Base-by-base conservation (phyloP, 2,329 filamentous ascomycete species). In the Stemphylium vesicarium region DNA sequence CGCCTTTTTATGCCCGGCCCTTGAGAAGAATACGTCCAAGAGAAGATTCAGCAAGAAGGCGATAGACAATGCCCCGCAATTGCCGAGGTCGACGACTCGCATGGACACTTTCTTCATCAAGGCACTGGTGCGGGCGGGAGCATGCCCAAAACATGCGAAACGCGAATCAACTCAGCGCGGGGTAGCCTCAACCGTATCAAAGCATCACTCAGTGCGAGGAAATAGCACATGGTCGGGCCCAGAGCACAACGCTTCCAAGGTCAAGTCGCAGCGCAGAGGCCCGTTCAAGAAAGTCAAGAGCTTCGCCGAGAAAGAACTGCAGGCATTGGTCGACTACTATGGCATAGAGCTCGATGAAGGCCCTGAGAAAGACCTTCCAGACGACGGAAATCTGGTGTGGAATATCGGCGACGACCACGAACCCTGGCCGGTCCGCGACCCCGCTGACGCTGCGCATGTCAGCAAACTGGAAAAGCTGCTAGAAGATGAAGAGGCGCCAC, bases 51-150 rank as follows among this genome's bases (percentile, higher is more conserved):
- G 56, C 47, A 61, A 57, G 6, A 51, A 52, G 13, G 47, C 66
- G 41, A 41, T 63, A 56, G 60, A 46, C 29, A 47, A 56, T 54
- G 26, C 57, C 45, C 13, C 60, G 38, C 36, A 12, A 53, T 6
- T 35, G n/a, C 20, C n/a, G 6, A 33, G 36, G 29, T 40, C 26
- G 5, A 35, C 20, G 18, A 38, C 43, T 38, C 74, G 69, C 53
- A 74, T 83, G 72, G 80, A 82, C 63, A 79, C 81, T 62, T 64
- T 82, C 59, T 85, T 86, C 71, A 79, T 85, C 59, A 73, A 76
- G 57, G 81, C 82, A 38, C 70, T 86, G 62, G 79, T 82, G 53
- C 74, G 80, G 60, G 83, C 83, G 44, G 78, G 79, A 37, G 78
- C 79, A 42, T 85, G 83, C 67, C 74, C 72, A 56, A 71, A 78